These are phyloP conservation scores for Stephania yunnanensis DNA, from an alignment of 164 flowering plant genomes.

Conservation along the genomic window DNA sequence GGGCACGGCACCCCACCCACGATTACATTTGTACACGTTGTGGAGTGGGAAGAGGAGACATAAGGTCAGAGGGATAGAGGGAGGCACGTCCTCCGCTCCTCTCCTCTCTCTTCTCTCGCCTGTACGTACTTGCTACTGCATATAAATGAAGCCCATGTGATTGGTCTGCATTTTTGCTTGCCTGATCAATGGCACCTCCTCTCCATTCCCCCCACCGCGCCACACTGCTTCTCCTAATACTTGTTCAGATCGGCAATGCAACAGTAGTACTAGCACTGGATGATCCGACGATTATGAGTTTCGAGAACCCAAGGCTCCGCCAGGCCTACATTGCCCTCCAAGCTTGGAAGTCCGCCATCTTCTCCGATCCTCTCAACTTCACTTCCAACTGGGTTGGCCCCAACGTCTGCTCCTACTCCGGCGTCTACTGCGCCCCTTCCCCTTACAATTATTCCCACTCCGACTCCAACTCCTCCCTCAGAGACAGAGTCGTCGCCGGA, in stretches of 20 bases:
- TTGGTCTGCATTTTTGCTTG: background rate
- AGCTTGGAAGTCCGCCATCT: conserved; percentile 57
- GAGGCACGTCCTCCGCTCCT: background rate
- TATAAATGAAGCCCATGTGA: background rate
- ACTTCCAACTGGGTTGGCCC: conserved; percentile 67
- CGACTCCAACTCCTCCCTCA: conserved; percentile 1
- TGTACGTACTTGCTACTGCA: too few species aligned
- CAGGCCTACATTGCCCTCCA: conserved; percentile 74
- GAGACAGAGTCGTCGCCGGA: conserved; percentile 46
- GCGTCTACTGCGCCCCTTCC: conserved; percentile 52
- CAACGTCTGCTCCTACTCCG: conserved; percentile 57
- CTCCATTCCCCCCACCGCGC: background rate
- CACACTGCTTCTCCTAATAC: background rate
- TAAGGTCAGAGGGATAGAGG: background rate
- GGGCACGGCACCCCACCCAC: too few species aligned
- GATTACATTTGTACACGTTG: too few species aligned
- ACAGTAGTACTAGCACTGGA: background rate
- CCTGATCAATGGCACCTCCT: background rate
- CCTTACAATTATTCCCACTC: conserved; percentile 4
- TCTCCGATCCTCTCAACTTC: conserved; percentile 65
- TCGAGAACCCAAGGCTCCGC: conserved; percentile 46
- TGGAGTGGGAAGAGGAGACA: too few species aligned
- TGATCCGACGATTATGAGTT: conserved; percentile 1
- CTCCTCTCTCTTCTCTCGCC: too few species aligned
- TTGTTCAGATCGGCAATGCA: background rate